Percentiles rank a stretch among this genome's conserved stretches.
Evolutionary conservation across 768 basidiomycete species (phyloP).

Genomic region (Lentinula boryana): DNA sequence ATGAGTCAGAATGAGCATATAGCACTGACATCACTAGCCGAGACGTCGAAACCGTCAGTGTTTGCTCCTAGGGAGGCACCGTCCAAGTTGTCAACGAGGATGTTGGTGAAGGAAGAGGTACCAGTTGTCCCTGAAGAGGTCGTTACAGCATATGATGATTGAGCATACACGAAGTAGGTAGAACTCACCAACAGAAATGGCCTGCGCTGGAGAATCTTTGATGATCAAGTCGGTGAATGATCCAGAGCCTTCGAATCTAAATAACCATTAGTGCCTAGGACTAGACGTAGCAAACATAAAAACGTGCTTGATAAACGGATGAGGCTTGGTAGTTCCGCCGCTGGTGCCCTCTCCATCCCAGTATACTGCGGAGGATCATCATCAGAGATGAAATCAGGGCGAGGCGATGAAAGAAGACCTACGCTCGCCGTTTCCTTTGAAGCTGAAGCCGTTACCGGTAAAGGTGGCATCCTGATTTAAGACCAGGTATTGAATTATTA

Average conservation of each 20-base stretch:
- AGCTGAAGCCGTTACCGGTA: not conserved
- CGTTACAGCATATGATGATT: not conserved
- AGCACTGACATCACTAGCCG: constrained; percentile 9
- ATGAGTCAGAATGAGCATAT: constrained; percentile 4
- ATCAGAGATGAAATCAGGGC: not conserved
- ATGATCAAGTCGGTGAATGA: constrained; percentile 6
- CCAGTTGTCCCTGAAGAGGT: not conserved
- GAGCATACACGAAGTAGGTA: not conserved
- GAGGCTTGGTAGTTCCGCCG: constrained; percentile 16
- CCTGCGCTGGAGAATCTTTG: constrained; percentile 8
- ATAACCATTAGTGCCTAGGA: not conserved
- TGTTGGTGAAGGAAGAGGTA: not conserved
- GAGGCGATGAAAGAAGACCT: not conserved
- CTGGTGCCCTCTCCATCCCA: constrained; percentile 19
- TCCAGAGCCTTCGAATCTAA: constrained; percentile 6
- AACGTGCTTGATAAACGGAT: constrained; percentile 5
- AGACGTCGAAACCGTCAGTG: constrained; percentile 25
- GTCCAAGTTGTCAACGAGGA: constrained; percentile 1
- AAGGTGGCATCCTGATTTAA: not conserved
- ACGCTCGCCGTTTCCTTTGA: not conserved
- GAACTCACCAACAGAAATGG: constrained; percentile 7
- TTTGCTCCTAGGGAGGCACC: constrained; percentile 14
- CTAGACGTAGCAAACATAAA: not conserved
- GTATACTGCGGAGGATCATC: not conserved
- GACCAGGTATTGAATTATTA: not conserved